Percentiles rank a stretch among this genome's conserved stretches.
phyloP scores from a whole-genome alignment of 2,329 filamentous ascomycete species.

The Chrysosporium queenslandicum region DNA sequence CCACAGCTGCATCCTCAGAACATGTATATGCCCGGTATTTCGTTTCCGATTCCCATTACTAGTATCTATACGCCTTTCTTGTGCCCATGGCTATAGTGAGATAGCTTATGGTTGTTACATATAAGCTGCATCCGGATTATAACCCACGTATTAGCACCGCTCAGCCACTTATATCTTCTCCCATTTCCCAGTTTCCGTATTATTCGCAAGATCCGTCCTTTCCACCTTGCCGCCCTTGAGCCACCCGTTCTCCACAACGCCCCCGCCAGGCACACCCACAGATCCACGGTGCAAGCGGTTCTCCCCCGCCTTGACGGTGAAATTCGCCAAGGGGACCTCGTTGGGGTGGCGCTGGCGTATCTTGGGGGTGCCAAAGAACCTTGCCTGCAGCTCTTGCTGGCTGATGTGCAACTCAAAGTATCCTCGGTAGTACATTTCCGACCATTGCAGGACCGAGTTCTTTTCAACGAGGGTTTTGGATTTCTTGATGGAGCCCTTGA shows the following conservation, averaged over 20 bases:
- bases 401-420: slow-evolving; percentile 19
- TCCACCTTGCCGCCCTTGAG: slow-evolving; percentile 26
- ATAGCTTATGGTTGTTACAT: no score
- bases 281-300: slow-evolving; percentile 46
- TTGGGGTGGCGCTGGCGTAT: slow-evolving; percentile 8
- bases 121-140: no score
- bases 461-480: slow-evolving; percentile 33
- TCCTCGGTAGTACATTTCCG: neutral
- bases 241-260: slow-evolving; percentile 37
- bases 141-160: no score
- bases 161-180: no score
- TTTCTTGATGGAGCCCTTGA: slow-evolving; percentile 42
- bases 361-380: slow-evolving; percentile 45
- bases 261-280: slow-evolving; percentile 29
- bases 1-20: no score
- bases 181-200: slow-evolving; percentile 28
- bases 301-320: slow-evolving; percentile 51
- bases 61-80: no score
- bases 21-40: no score
- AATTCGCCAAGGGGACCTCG: slow-evolving; percentile 15
- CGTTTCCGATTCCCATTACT: no score
- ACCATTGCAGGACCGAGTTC: slow-evolving; percentile 52
- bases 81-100: no score
- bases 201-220: slow-evolving; percentile 28
- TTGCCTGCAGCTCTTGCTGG: slow-evolving; percentile 49